Conservation (phyloP, 768 basidiomycete species). For the Suillus brevipes region DNA sequence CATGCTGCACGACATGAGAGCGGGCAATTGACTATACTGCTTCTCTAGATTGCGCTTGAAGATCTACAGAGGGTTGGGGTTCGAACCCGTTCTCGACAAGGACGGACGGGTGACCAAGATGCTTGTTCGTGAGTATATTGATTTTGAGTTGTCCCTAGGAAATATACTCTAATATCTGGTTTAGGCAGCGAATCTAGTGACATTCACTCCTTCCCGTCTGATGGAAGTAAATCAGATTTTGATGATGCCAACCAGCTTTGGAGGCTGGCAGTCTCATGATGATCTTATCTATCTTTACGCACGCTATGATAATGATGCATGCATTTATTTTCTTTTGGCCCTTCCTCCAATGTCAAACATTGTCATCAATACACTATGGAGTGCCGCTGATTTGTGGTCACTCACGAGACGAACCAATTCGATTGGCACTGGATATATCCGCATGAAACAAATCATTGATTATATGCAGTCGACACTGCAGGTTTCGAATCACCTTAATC, state of each 20-base stretch:
- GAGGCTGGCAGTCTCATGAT: conserved; percentile 39
- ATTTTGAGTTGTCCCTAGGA: background rate
- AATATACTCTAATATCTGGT: conserved; percentile 6
- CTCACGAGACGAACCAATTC: background rate
- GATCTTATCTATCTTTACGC: background rate
- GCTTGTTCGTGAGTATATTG: conserved; percentile 59
- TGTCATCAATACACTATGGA: background rate
- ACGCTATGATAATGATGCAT: background rate
- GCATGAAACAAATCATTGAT: background rate
- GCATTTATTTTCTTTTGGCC: background rate
- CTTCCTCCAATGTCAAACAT: background rate
- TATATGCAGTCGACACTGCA: background rate
- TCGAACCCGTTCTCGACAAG: conserved; percentile 62
- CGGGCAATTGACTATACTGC: conserved; percentile 6
- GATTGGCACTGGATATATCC: background rate
- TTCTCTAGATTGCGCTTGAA: conserved; percentile 59
- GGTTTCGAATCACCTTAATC: background rate
- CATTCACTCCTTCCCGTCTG: conserved; percentile 35
- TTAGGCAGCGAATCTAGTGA: conserved; percentile 49
- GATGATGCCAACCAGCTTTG: conserved; percentile 36
- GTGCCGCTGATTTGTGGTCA: background rate
- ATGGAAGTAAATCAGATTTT: conserved; percentile 27
- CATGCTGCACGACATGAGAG: background rate
- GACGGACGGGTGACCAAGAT: conserved; percentile 54
- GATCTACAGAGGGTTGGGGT: conserved; percentile 71